phyloP scores from a whole-genome alignment of 2,329 filamentous ascomycete genomes.

The Colletotrichum shisoi region DNA sequence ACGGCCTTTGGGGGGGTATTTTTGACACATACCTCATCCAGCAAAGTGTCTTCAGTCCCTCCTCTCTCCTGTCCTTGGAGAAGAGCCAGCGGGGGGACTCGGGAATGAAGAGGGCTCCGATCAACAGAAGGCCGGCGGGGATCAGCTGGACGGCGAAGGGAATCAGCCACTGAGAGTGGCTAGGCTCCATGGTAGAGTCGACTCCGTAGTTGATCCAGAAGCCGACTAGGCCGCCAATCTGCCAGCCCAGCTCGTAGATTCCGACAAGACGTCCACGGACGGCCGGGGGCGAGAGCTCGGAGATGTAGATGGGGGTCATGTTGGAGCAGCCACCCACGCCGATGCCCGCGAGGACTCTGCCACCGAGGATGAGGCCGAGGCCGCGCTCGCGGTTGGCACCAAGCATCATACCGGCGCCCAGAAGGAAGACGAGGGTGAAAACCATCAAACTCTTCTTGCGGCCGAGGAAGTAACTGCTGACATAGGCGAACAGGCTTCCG shows the following conservation, averaged over 20 bases:
- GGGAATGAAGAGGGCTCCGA: conserved; percentile 66
- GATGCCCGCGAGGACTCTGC: conserved; percentile 69
- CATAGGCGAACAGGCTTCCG: conserved; percentile 74
- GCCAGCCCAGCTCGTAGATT: conserved; percentile 72
- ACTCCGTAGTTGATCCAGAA: conserved; percentile 74
- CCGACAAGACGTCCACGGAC: conserved; percentile 71
- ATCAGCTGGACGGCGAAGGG: conserved; percentile 73
- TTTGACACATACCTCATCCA: conserved; percentile 59
- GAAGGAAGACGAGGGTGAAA: conserved; percentile 69
- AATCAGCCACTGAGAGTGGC: conserved; percentile 67
- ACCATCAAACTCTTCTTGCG: conserved; percentile 69
- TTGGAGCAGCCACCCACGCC: conserved; percentile 70
- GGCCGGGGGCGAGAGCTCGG: conserved; percentile 67
- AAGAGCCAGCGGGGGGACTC: conserved; percentile 77
- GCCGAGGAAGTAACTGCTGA: conserved; percentile 71
- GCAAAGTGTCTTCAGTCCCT: conserved; percentile 66
- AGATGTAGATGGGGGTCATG: conserved; percentile 69
- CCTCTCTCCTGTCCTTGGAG: conserved; percentile 65
- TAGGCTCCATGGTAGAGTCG: conserved; percentile 57
- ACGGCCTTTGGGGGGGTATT: too few species aligned
- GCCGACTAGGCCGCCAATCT: conserved; percentile 66
- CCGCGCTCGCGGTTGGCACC: conserved; percentile 68
- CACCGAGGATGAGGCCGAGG: conserved; percentile 69
- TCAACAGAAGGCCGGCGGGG: conserved; percentile 68
- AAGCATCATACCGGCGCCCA: conserved; percentile 77